Evolutionary conservation across 2,329 filamentous ascomycete species (phyloP).

Genomic region (Dactylellina drechsleri): DNA sequence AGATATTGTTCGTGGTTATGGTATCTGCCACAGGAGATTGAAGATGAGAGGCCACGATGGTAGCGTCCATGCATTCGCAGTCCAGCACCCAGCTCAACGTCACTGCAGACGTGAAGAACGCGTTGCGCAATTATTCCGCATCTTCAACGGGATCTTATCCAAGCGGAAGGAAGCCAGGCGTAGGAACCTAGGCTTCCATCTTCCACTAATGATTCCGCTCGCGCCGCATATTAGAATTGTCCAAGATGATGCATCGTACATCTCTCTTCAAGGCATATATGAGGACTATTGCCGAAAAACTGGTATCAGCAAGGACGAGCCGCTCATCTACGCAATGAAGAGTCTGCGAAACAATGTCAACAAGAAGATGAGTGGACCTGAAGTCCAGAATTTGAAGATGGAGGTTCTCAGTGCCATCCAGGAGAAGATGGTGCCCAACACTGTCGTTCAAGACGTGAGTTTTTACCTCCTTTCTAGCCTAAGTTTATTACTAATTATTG

Average conservation of each 20-base stretch:
- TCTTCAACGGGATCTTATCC: slow-evolving; percentile 87
- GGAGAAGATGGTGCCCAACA: slow-evolving; percentile 88
- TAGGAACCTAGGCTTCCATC: slow-evolving; percentile 92
- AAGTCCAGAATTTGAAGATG: slow-evolving; percentile 65
- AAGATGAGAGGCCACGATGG: slow-evolving; percentile 98
- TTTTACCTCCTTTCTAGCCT: not conserved
- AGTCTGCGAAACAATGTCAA: slow-evolving; percentile 65
- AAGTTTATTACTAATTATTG: slow-evolving; percentile 25
- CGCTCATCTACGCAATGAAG: slow-evolving; percentile 93
- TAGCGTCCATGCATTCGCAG: slow-evolving; percentile 93
- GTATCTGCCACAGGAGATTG: slow-evolving; percentile 88
- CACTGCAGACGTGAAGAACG: slow-evolving; percentile 94
- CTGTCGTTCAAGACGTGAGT: slow-evolving; percentile 74
- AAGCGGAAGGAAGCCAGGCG: slow-evolving; percentile 95
- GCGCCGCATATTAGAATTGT: slow-evolving; percentile 95
- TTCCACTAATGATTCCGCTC: slow-evolving; percentile 93
- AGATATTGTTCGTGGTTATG: slow-evolving; percentile 88
- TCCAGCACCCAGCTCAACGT: slow-evolving; percentile 92
- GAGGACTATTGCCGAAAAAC: slow-evolving; percentile 93
- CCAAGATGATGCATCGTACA: slow-evolving; percentile 92
- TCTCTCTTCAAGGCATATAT: slow-evolving; percentile 92
- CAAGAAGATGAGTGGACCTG: slow-evolving; percentile 54
- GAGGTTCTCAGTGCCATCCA: slow-evolving; percentile 97
- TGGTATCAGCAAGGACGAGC: slow-evolving; percentile 91
- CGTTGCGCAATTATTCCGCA: slow-evolving; percentile 94